These are phyloP conservation scores for Xylariaceae sp. DNA, from an alignment of 2,329 filamentous ascomycete genomes.

Conservation along the genomic window DNA sequence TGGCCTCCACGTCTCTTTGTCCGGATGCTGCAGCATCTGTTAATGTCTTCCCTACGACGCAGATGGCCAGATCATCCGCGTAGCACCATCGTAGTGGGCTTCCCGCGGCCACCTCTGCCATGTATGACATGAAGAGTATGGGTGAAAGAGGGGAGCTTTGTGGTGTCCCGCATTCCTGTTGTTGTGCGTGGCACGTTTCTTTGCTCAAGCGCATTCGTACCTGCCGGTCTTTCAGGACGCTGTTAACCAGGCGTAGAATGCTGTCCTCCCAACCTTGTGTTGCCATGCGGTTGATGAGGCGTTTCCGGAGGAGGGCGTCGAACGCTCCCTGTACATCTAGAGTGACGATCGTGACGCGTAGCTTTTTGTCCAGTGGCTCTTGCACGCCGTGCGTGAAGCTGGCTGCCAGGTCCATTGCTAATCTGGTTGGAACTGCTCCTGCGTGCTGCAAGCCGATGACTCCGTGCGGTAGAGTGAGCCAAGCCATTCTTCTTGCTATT, in stretches of 20 bases:
- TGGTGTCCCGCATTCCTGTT: neutral
- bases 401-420: neutral
- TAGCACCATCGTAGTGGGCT: neutral
- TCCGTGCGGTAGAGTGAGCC: neutral
- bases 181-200: neutral
- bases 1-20: neutral
- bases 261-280: neutral
- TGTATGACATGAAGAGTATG: neutral
- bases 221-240: neutral
- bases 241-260: neutral
- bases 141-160: neutral
- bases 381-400: neutral
- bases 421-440: neutral
- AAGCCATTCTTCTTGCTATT: neutral
- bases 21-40: neutral
- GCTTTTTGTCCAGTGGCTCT: neutral
- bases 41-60: neutral
- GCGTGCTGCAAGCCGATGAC: neutral
- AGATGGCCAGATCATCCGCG: neutral
- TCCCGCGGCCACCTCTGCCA: neutral
- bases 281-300: neutral
- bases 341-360: neutral
- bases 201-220: neutral
- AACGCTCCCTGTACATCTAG: conserved; percentile 1
- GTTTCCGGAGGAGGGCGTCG: neutral